These are phyloP conservation scores for Hypoxylon crocopeplum DNA, from an alignment of 495 filamentous ascomycete species.

Conservation along the genomic window DNA sequence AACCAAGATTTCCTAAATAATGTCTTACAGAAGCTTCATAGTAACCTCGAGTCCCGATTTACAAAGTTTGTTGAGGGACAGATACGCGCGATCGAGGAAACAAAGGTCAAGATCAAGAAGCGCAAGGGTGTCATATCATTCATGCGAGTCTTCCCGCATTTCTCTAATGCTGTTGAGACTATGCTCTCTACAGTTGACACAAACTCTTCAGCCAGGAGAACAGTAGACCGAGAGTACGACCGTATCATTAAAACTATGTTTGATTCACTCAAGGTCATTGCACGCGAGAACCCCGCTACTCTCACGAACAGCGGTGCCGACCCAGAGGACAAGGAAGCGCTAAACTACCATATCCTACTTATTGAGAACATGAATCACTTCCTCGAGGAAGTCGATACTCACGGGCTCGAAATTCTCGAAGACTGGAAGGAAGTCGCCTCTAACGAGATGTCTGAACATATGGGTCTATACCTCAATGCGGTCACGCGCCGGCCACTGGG, in stretches of 20 bases:
- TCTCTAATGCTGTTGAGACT: constrained; percentile 79
- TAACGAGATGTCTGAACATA: constrained; percentile 84
- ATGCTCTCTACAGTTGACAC: constrained; percentile 69
- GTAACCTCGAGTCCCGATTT: constrained; percentile 77
- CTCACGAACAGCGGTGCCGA: constrained; percentile 52
- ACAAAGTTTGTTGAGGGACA: constrained; percentile 92
- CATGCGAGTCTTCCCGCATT: constrained; percentile 89
- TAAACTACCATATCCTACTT: constrained; percentile 95
- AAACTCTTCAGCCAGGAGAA: constrained; percentile 69
- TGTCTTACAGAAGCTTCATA: constrained; percentile 78
- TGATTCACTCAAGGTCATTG: constrained; percentile 93
- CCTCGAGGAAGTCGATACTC: constrained; percentile 85
- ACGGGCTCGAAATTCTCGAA: constrained; percentile 73
- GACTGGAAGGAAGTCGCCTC: constrained; percentile 80
- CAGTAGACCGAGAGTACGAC: constrained; percentile 85
- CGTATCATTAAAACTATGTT: constrained; percentile 96
- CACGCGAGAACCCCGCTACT: constrained; percentile 83
- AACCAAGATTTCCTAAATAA: constrained; percentile 91
- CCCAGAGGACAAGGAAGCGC: constrained; percentile 90
- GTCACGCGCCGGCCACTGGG: constrained; percentile 90
- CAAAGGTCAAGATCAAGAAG: constrained; percentile 99
- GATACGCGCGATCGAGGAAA: constrained; percentile 93
- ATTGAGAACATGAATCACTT: constrained; percentile 99
- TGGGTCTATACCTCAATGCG: constrained; percentile 82
- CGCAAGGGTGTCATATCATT: constrained; percentile 94